Percentiles rank a stretch among this genome's conserved stretches.
Evolutionary conservation across 768 basidiomycete species (phyloP).

Genomic region (Gyrodon lividus): DNA sequence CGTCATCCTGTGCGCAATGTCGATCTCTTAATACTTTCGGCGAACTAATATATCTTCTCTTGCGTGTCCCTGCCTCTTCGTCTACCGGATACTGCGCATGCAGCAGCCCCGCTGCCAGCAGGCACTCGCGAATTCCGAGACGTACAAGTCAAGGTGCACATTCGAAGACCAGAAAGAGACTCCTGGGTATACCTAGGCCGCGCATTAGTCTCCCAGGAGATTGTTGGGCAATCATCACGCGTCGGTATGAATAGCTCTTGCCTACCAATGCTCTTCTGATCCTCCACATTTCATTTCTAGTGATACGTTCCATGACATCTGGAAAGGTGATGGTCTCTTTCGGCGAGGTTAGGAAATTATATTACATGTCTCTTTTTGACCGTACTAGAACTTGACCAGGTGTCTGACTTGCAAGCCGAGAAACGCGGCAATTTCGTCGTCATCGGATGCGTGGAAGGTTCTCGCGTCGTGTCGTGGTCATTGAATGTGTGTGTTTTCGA

Average conservation of each 20-base stretch:
- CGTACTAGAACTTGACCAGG: slow-evolving; percentile 34
- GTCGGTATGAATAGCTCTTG: slow-evolving; percentile 55
- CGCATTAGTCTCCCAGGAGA: slow-evolving; percentile 73
- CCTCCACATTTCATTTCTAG: slow-evolving; percentile 9
- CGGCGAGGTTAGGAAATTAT: slow-evolving; percentile 52
- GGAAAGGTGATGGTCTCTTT: slow-evolving; percentile 71
- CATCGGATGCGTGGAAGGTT: slow-evolving; percentile 72
- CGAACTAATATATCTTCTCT: slow-evolving; percentile 10
- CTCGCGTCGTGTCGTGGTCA: slow-evolving; percentile 81
- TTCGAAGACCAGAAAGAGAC: slow-evolving; percentile 74
- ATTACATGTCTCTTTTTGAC: neutral
- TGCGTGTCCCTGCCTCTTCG: neutral
- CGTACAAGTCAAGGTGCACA: slow-evolving; percentile 82
- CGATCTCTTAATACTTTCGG: neutral
- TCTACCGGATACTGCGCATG: neutral
- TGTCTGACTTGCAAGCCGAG: slow-evolving; percentile 77
- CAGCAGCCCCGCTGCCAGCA: slow-evolving; percentile 24
- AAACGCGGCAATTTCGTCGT: slow-evolving; percentile 88
- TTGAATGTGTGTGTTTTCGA: slow-evolving; percentile 57
- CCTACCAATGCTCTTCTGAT: slow-evolving; percentile 7
- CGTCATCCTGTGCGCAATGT: slow-evolving; percentile 21
- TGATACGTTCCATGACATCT: slow-evolving; percentile 50
- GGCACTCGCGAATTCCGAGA: slow-evolving; percentile 64
- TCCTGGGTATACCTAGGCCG: slow-evolving; percentile 82
- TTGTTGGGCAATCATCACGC: slow-evolving; percentile 72